phyloP scores from a whole-genome alignment of 805 yeast genomes.

The Tetrapisispora arboricola region DNA sequence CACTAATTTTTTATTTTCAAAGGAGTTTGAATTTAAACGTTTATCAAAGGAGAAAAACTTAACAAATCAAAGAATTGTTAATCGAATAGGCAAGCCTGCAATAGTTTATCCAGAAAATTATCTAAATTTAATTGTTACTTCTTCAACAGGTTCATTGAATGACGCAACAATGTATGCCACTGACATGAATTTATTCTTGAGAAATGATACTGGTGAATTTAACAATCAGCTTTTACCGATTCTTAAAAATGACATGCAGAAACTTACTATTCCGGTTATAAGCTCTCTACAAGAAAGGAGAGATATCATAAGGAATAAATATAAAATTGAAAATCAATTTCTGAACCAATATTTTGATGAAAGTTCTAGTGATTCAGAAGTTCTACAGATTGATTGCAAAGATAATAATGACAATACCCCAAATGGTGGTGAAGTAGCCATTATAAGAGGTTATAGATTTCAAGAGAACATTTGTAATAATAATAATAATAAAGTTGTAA shows the following conservation, averaged over 20 bases:
- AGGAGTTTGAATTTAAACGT: neutral
- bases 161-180: constrained; percentile 30
- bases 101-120: constrained; percentile 8
- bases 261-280: constrained; percentile 25
- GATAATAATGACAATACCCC: too few relatives aligned
- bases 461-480: neutral
- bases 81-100: constrained; percentile 15
- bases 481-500: neutral
- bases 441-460: constrained; percentile 23
- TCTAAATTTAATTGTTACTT: constrained; percentile 22
- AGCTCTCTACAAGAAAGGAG: constrained; percentile 16
- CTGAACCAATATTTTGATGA: neutral
- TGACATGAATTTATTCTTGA: constrained; percentile 17
- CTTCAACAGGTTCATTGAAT: constrained; percentile 21
- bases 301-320: constrained; percentile 9
- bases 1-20: too few relatives aligned
- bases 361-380: neutral
- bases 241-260: constrained; percentile 18
- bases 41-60: too few relatives aligned
- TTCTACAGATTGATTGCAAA: too few relatives aligned
- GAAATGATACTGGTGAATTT: constrained; percentile 5
- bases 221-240: constrained; percentile 9
- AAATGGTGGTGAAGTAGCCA: constrained; percentile 14
- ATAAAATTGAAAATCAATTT: neutral
- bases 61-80: neutral